A percentile compares a stretch with the other conserved stretches of the same genome.
Conservation (phyloP, 352 stramenopile genomes). For the Phytophthora tentaculata region DNA sequence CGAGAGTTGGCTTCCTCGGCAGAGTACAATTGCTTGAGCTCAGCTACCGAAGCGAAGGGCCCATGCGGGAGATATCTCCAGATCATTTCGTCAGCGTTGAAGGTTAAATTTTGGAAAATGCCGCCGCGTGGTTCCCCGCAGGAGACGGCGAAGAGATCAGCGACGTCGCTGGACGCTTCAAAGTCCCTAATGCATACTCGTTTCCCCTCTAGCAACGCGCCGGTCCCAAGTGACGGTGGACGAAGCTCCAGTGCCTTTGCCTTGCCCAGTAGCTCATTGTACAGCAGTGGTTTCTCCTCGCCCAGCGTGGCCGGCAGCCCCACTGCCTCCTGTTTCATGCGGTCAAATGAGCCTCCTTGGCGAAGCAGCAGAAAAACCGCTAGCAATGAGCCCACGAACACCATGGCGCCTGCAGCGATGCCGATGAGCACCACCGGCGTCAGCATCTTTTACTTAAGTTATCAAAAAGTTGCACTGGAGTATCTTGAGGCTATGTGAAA, state of each 20-base stretch:
- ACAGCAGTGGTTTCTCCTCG: conserved; percentile 85
- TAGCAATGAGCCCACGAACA: conserved; percentile 86
- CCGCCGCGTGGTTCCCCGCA: conserved; percentile 48
- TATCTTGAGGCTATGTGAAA: conserved; percentile 16
- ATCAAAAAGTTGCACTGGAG: neutral
- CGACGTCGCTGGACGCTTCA: conserved; percentile 26
- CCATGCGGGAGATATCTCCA: conserved; percentile 76
- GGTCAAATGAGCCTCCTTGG: conserved; percentile 87
- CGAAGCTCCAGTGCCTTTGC: conserved; percentile 39
- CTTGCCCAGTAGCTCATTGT: conserved; percentile 84
- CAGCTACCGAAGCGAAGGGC: conserved; percentile 49
- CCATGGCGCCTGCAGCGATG: conserved; percentile 80
- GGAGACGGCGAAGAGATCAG: conserved; percentile 55
- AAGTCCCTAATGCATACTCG: conserved; percentile 62
- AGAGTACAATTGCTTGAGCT: conserved; percentile 51
- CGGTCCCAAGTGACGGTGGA: conserved; percentile 39
- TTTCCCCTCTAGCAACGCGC: conserved; percentile 40
- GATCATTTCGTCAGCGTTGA: conserved; percentile 80
- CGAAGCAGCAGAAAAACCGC: conserved; percentile 87
- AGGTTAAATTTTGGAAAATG: conserved; percentile 66
- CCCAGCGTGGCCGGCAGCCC: conserved; percentile 60
- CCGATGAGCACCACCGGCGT: conserved; percentile 64
- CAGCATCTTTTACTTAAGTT: conserved; percentile 57
- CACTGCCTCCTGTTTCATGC: conserved; percentile 82
- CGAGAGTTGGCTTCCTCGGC: conserved; percentile 41